A percentile compares a stretch with the other conserved stretches of the same genome.
Conservation (phyloP, 768 basidiomycete species). For the Rhizopogon vesiculosus region DNA sequence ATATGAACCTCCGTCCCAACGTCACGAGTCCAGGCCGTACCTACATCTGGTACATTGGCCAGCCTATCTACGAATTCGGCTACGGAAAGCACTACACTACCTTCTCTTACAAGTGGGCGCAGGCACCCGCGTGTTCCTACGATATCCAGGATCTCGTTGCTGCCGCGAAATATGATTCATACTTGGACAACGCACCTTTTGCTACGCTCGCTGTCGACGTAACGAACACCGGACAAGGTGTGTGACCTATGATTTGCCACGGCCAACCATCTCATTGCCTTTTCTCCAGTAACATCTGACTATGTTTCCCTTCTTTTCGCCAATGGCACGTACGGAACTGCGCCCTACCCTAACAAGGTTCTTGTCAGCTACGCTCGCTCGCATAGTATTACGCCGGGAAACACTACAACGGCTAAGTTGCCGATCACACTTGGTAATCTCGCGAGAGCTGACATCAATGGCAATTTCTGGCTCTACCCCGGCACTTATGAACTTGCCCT, state of each 20-base stretch:
- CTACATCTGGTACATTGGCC: conserved; percentile 53
- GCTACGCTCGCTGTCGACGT: conserved; percentile 46
- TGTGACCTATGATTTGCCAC: background rate
- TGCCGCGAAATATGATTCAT: conserved; percentile 16
- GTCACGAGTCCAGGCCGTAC: conserved; percentile 48
- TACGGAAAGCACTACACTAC: conserved; percentile 51
- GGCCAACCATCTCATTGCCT: background rate
- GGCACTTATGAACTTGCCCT: conserved; percentile 38
- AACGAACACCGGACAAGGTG: conserved; percentile 39
- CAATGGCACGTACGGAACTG: conserved; percentile 41
- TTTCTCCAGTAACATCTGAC: conserved; percentile 37
- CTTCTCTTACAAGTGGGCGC: conserved; percentile 38
- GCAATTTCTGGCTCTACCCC: conserved; percentile 40
- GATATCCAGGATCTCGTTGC: conserved; percentile 36
- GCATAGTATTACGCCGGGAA: conserved; percentile 26
- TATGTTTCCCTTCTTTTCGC: conserved; percentile 52
- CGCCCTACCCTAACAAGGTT: conserved; percentile 48
- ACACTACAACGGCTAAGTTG: conserved; percentile 28
- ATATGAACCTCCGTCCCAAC: conserved; percentile 51
- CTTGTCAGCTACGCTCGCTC: conserved; percentile 46
- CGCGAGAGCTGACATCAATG: conserved; percentile 42
- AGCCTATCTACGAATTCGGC: conserved; percentile 50
- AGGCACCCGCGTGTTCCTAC: conserved; percentile 31
- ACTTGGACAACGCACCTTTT: conserved; percentile 39
- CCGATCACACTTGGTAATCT: conserved; percentile 43